Base-by-base conservation (phyloP, 352 stramenopile species). In the Globisporangium carolinianum region DNA sequence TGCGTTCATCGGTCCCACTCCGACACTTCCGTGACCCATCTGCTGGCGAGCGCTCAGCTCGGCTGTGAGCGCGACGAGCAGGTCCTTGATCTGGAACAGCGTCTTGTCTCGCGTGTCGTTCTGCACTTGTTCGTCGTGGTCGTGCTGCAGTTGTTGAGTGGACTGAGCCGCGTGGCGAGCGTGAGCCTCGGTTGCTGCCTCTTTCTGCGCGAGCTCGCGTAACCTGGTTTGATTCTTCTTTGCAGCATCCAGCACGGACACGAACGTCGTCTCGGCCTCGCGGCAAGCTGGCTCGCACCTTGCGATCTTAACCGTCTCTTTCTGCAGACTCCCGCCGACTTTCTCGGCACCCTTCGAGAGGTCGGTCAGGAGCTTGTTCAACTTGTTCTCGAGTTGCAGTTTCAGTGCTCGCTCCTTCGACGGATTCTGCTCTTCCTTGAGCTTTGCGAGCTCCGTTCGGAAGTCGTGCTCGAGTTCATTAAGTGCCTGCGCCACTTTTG, bases 81-180 rank as follows among this genome's bases (percentile, higher is more conserved):
- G 43, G 12, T 87, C 70, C 39, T 84, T 87, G 46, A 87, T 83
- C 45, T 83, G 64, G n/a, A 76, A 77, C 17, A 87, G 62, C 15
- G 69, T 76, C 24, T 81, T 66, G 15, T 83, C 67, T 11, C 61
- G 60, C 48, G 65, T 45, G 47, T 70, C 67, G 8, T 61, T 52
- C 48, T 18, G 35, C 4, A 11, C 39, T 11, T 55, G 39, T 43
- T 43, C 9, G 9, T 53, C 35, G n/a, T 11, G 15, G 11, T 9
- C 32, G 8, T 45, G 39, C 49, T 60, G 45, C 4, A 48, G 38
- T 9, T n/a, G 39, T 5, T 24, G 39, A 5, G 14, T 10, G 14
- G 32, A 46, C 47, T 65, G 38, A 12, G 24, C 17, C 9, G n/a
- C 47, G 37, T 35, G 59, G 32, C 35, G 24, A 5, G 32, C 52